These are phyloP conservation scores for Boletus huronensis DNA, from an alignment of 768 basidiomycete species.

Conservation along the genomic window DNA sequence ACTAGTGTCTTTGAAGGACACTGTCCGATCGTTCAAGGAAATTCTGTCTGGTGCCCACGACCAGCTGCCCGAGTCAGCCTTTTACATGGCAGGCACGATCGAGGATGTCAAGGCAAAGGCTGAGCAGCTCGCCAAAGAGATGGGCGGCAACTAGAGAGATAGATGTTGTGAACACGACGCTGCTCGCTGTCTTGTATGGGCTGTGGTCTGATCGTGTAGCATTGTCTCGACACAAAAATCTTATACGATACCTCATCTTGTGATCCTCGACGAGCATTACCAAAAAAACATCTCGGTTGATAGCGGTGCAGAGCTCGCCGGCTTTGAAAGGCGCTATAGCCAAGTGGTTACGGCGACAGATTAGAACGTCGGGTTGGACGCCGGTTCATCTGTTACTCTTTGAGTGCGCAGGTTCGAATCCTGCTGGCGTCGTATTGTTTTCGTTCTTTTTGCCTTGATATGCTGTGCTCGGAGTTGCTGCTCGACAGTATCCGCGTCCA, in stretches of 20 bases:
- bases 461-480: slow-evolving; percentile 14
- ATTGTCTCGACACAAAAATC: slow-evolving; percentile 10
- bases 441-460: slow-evolving; percentile 1
- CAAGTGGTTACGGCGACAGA: slow-evolving; percentile 80
- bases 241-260: slow-evolving; percentile 4
- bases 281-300: too few relatives aligned
- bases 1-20: slow-evolving; percentile 95
- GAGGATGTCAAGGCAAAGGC: slow-evolving; percentile 98
- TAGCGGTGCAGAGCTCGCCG: accelerated
- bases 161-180: slow-evolving; percentile 15
- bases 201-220: slow-evolving; percentile 8
- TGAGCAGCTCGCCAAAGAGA: slow-evolving; percentile 95
- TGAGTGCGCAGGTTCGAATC: slow-evolving; percentile 69
- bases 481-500: background rate
- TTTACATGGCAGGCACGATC: slow-evolving; percentile 98
- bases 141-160: slow-evolving; percentile 46
- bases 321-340: slow-evolving; percentile 56
- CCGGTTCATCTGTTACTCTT: slow-evolving; percentile 55
- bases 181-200: slow-evolving; percentile 3
- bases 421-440: slow-evolving; percentile 51
- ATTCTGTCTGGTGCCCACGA: slow-evolving; percentile 91
- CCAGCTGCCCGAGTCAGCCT: slow-evolving; percentile 88
- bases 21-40: slow-evolving; percentile 95
- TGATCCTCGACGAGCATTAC: too few relatives aligned
- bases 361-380: slow-evolving; percentile 40